phyloP scores from a whole-genome alignment of 2,329 filamentous ascomycete genomes.

The Botrytis elliptica region DNA sequence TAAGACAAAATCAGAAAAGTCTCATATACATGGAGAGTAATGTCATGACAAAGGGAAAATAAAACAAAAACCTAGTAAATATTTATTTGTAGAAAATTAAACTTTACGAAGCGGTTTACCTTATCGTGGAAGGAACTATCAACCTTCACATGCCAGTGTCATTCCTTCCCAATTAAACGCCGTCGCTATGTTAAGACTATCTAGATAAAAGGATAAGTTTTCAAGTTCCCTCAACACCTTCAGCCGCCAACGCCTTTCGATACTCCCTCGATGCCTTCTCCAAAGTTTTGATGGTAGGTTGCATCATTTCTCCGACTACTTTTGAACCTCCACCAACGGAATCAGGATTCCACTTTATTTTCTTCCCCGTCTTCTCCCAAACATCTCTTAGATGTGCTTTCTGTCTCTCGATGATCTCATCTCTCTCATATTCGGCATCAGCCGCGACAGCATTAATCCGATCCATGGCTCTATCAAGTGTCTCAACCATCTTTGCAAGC shows the following conservation, averaged over 20 bases:
- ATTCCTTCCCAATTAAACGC: constrained; percentile 30
- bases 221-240: constrained; percentile 39
- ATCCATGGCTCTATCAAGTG: constrained; percentile 71
- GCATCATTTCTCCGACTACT: constrained; percentile 73
- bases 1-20: constrained; percentile 14
- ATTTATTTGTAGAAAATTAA: constrained; percentile 10
- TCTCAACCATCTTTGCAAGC: constrained; percentile 77
- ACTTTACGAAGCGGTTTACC: background rate
- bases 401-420: constrained; percentile 62
- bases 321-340: constrained; percentile 72
- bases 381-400: constrained; percentile 70
- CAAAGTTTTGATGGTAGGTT: constrained; percentile 70
- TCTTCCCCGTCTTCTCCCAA: constrained; percentile 71
- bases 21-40: background rate
- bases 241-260: constrained; percentile 66
- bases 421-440: constrained; percentile 73
- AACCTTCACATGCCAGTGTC: constrained; percentile 20
- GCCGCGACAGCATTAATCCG: constrained; percentile 78
- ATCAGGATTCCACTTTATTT: constrained; percentile 65
- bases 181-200: constrained; percentile 32
- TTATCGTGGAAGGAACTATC: background rate
- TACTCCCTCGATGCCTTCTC: constrained; percentile 71
- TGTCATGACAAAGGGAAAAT: background rate
- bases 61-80: background rate
- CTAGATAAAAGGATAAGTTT: background rate